These are phyloP conservation scores for Jackrogersella minutella DNA, from an alignment of 495 filamentous ascomycete genomes.

Conservation along the genomic window DNA sequence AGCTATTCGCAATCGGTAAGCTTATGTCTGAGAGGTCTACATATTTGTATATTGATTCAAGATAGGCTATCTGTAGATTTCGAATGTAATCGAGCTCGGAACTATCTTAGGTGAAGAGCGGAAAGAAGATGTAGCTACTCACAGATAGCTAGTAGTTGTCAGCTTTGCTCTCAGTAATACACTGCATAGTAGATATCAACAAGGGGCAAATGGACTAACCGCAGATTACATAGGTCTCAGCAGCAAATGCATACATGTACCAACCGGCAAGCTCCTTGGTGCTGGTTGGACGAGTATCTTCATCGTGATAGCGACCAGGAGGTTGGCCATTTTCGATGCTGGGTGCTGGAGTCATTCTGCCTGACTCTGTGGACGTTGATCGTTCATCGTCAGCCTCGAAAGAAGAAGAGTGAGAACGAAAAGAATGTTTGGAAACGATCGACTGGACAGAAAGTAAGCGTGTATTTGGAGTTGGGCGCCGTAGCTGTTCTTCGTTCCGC, in stretches of 20 bases:
- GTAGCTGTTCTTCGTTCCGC: conserved; percentile 41
- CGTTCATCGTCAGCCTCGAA: conserved; percentile 72
- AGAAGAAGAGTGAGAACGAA: conserved; percentile 57
- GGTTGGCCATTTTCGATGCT: conserved; percentile 38
- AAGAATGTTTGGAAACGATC: conserved; percentile 52
- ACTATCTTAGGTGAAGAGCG: neutral
- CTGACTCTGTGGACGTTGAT: conserved; percentile 55
- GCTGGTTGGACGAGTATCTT: conserved; percentile 89
- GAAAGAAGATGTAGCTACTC: conserved; percentile 29
- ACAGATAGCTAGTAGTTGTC: conserved; percentile 43
- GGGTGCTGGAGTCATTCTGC: conserved; percentile 47
- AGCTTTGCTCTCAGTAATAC: conserved; percentile 11
- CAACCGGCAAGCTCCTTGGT: conserved; percentile 88
- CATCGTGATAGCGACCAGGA: conserved; percentile 69
- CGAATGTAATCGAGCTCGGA: conserved; percentile 1
- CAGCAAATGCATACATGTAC: conserved; percentile 96
- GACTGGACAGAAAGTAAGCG: conserved; percentile 56
- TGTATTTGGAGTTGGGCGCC: conserved; percentile 49
- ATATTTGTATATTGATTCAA: conserved; percentile 10
- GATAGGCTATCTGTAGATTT: conserved; percentile 4
- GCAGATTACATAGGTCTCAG: conserved; percentile 97
- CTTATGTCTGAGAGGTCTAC: neutral
- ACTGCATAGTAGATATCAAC: neutral
- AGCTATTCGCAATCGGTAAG: conserved; percentile 57
- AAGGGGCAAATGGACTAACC: conserved; percentile 61